Evolutionary conservation across 2,329 filamentous ascomycete species (phyloP), one percentile per base, ranked within the genome.

Genomic region (Talaromyces pinophilus): DNA sequence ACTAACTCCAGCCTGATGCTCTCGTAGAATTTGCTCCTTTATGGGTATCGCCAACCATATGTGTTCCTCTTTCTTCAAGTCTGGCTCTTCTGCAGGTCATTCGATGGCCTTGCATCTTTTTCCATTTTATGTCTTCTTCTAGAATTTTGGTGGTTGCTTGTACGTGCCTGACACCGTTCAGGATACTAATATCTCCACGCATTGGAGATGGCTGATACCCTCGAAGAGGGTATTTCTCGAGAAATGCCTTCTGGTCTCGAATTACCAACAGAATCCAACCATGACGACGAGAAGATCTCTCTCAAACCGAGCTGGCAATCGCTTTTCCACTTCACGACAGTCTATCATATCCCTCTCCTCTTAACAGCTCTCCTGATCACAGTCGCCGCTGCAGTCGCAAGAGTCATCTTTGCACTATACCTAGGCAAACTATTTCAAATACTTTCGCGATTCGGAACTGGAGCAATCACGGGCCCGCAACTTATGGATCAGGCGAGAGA

Each of bases 381-480:
- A 0, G 74, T 87, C 3, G 71, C 86, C 1, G 84, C 87, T 8
- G 91, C 90, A 1, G 83, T 85, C 0, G 80, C 89, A 13, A 86
- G 87, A 63, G 90, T 92, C 0, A 79, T 84, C 1, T 83, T 91
- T 30, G 86, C 92, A 3, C 81, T 93, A 33, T 76, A 96, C 1
- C 85, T 93, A 0, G 93, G 93, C 13, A 84, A 85, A 60, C 83
- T 96, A 7, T 96, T 96, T 73, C 84, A 90, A 35, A 79, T 87
- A 4, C 89, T 96, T 67, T 85, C 90, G 0, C 78, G 83, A 6
- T 92, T 88, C 72, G 91, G 88, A 0, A 80, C 82, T 17, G 87
- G 86, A 1, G 74, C 76, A 1, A 79, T 87, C 3, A 77, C 79
- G 0, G 80, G 81, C 0, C 69, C 79, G 1, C 81, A 84, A 0